Evolutionary conservation across 208 protist species (phyloP).

Genomic region (Trypanosoma platydactyli): DNA sequence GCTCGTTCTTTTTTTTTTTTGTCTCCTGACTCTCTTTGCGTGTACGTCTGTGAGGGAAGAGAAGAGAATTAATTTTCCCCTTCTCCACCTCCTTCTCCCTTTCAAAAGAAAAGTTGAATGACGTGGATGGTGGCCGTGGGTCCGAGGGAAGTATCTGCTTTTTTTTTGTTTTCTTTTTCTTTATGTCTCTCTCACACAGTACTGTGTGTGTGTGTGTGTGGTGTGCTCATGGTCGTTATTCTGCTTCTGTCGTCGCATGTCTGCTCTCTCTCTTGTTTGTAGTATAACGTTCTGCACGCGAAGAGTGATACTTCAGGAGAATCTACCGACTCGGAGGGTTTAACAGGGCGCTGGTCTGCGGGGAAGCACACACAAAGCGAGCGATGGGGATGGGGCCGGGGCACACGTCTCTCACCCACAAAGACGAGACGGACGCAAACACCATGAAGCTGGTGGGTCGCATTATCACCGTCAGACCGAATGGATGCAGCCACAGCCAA

Average conservation of each 20-base stretch:
- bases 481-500: background rate
- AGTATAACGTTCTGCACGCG: too few species aligned
- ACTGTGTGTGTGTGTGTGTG: constrained; percentile 14
- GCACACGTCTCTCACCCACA: background rate
- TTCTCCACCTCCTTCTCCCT: too few species aligned
- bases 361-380: background rate
- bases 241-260: background rate
- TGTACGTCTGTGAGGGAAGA: constrained; percentile 11
- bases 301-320: too few species aligned
- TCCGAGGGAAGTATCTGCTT: too few species aligned
- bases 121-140: too few species aligned
- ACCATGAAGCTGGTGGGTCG: background rate
- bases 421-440: background rate
- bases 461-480: background rate
- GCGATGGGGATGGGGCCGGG: background rate
- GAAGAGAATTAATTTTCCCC: too few species aligned
- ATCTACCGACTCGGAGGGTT: too few species aligned
- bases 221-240: constrained; percentile 1
- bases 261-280: background rate
- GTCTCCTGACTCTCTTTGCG: constrained; percentile 12
- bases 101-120: too few species aligned
- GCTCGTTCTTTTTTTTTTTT: constrained; percentile 13
- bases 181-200: constrained; percentile 5
- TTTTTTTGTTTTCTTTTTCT: constrained; percentile 26
- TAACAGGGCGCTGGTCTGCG: too few species aligned